Conservation (phyloP, 2,329 filamentous ascomycete species). For the Apiospora saccharicola region DNA sequence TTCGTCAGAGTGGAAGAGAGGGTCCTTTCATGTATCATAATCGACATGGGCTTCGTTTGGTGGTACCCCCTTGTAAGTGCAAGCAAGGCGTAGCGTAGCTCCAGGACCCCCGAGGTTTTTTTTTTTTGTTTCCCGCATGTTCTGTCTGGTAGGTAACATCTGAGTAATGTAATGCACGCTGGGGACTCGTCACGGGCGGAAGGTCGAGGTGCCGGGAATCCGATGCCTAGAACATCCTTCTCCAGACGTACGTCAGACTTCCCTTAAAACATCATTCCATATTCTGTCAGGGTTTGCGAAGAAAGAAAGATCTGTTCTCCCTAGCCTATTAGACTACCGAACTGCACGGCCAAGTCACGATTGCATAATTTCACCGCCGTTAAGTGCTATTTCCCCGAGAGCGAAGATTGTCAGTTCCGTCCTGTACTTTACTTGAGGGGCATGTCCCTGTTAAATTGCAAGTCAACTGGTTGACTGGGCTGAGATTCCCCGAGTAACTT, state of each 20-base stretch:
- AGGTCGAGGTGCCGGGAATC: slow-evolving; percentile 3
- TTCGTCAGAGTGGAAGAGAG: slow-evolving; percentile 5
- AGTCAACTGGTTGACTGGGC: neutral
- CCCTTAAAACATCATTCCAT: slow-evolving; percentile 2
- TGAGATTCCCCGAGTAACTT: neutral
- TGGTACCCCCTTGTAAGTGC: neutral
- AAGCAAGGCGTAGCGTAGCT: neutral
- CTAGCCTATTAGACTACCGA: neutral
- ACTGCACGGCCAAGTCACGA: neutral
- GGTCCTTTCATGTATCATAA: slow-evolving; percentile 13
- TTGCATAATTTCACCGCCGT: neutral
- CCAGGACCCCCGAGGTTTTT: neutral
- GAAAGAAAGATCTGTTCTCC: neutral
- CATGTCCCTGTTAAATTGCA: neutral
- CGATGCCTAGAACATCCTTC: slow-evolving; percentile 14
- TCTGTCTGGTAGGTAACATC: slow-evolving; percentile 3
- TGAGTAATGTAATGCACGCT: slow-evolving; percentile 5
- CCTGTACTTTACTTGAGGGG: neutral
- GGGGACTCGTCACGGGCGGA: slow-evolving; percentile 14
- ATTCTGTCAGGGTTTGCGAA: slow-evolving; percentile 5
- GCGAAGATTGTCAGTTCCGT: neutral
- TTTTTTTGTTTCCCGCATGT: neutral
- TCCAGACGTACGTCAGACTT: slow-evolving; percentile 3
- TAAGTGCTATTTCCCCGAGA: neutral
- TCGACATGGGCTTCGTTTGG: slow-evolving; percentile 16